Conservation (phyloP, 768 basidiomycete genomes). For the Mycena galopus region DNA sequence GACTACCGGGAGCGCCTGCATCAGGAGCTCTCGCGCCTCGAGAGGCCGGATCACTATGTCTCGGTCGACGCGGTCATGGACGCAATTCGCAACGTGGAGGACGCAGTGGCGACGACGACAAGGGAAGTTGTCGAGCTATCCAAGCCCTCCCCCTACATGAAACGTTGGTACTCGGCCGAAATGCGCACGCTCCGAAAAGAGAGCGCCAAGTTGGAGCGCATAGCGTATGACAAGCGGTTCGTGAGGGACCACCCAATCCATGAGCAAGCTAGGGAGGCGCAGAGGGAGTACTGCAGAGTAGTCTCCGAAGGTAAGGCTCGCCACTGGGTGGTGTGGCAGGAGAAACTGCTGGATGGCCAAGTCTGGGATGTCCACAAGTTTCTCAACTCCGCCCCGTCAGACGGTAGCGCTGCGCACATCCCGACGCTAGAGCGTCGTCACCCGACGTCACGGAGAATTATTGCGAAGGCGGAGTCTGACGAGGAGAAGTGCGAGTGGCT, state of each 20-base stretch:
- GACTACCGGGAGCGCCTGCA: constrained; percentile 41
- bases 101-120: constrained; percentile 36
- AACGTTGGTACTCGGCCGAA: constrained; percentile 50
- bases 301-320: constrained; percentile 40
- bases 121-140: constrained; percentile 34
- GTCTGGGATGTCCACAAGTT: constrained; percentile 46
- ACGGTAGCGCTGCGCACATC: constrained; percentile 44
- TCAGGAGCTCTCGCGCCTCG: neutral
- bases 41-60: neutral
- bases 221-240: constrained; percentile 18
- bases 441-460: neutral
- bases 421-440: constrained; percentile 38
- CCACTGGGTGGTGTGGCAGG: constrained; percentile 47
- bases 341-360: constrained; percentile 22
- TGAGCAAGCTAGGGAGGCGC: constrained; percentile 19
- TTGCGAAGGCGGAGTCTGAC: constrained; percentile 32
- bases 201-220: constrained; percentile 30
- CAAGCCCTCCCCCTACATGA: constrained; percentile 16
- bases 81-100: constrained; percentile 19
- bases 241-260: constrained; percentile 41
- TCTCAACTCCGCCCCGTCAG: constrained; percentile 34
- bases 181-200: constrained; percentile 38
- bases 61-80: constrained; percentile 14
- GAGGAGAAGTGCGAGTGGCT: constrained; percentile 41
- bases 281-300: constrained; percentile 32